Percentiles rank a stretch among this genome's conserved stretches.
phyloP scores from a whole-genome alignment of 2,329 filamentous ascomycete genomes.

The Apiospora malaysiana region DNA sequence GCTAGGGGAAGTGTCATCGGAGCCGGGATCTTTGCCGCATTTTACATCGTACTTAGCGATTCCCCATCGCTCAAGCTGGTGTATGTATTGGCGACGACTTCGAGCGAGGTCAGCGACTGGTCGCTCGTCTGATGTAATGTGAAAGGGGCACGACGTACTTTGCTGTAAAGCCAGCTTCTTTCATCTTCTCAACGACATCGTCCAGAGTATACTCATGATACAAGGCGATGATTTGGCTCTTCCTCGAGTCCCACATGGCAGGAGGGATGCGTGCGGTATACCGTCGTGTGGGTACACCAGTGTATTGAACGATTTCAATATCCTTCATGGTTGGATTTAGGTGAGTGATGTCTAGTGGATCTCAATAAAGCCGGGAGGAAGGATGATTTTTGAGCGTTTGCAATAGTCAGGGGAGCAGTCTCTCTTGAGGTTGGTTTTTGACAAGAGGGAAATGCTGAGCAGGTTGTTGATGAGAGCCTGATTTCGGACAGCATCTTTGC shows the following conservation, averaged over 20 bases:
- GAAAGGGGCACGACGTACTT: not conserved
- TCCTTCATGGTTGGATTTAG: not conserved
- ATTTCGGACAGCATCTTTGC: not conserved
- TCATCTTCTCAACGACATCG: not conserved
- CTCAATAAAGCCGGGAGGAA: too few species aligned
- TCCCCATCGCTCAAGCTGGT: not conserved
- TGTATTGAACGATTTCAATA: not conserved
- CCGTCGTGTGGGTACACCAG: not conserved
- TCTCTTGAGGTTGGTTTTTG: too few species aligned
- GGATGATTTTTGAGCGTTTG: too few species aligned
- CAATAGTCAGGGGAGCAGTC: too few species aligned
- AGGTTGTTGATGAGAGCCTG: not conserved
- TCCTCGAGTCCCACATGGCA: not conserved
- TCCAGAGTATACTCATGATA: not conserved
- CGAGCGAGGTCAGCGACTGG: not conserved
- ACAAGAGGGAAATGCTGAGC: too few species aligned
- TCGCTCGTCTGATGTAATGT: too few species aligned
- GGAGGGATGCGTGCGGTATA: not conserved
- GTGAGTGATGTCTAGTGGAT: not conserved
- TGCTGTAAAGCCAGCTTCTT: not conserved
- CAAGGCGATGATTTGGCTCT: not conserved
- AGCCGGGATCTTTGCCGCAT: not conserved
- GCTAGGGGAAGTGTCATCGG: not conserved
- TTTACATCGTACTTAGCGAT: not conserved
- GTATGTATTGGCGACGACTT: not conserved